Percentiles rank a stretch among this genome's conserved stretches.
Evolutionary conservation across 2,329 filamentous ascomycete genomes (phyloP).

Genomic region (Alternaria incomplexa): DNA sequence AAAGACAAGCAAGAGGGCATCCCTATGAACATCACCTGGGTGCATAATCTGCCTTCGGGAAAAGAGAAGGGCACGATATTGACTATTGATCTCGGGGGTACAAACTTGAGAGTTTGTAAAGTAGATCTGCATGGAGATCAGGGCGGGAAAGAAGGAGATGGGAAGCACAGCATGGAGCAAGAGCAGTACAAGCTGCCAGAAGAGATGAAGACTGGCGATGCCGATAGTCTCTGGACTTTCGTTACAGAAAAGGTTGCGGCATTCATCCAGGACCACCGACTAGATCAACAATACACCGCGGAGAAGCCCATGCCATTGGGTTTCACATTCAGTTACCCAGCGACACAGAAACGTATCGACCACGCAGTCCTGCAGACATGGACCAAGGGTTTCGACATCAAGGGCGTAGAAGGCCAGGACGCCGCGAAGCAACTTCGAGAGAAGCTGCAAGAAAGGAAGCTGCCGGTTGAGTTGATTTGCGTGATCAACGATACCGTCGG

Average conservation of each 20-base stretch:
- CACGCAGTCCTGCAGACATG: conserved; percentile 91
- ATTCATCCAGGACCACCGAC: conserved; percentile 86
- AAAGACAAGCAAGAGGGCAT: conserved; percentile 27
- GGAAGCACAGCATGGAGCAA: conserved; percentile 71
- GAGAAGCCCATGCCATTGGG: conserved; percentile 76
- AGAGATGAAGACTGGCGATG: conserved; percentile 83
- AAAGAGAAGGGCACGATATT: conserved; percentile 86
- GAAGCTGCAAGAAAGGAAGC: conserved; percentile 73
- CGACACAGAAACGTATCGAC: conserved; percentile 90
- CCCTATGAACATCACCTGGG: conserved; percentile 98
- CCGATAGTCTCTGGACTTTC: conserved; percentile 92
- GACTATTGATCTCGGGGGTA: conserved; percentile 94
- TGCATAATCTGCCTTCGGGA: conserved; percentile 86
- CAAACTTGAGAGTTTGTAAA: conserved; percentile 92
- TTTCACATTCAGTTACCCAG: conserved; percentile 96
- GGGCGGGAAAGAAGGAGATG: conserved; percentile 74
- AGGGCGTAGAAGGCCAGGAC: conserved; percentile 87
- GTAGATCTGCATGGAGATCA: conserved; percentile 86
- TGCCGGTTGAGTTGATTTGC: conserved; percentile 83
- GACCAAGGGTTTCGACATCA: conserved; percentile 97
- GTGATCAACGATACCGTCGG: conserved; percentile 94
- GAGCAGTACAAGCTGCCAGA: conserved; percentile 96
- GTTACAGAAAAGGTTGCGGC: conserved; percentile 91
- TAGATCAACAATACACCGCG: conserved; percentile 64
- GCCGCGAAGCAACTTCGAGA: conserved; percentile 87